These are phyloP conservation scores for Kodamaea suecica DNA, from an alignment of 1,139 yeast species.

Conservation along the genomic window DNA sequence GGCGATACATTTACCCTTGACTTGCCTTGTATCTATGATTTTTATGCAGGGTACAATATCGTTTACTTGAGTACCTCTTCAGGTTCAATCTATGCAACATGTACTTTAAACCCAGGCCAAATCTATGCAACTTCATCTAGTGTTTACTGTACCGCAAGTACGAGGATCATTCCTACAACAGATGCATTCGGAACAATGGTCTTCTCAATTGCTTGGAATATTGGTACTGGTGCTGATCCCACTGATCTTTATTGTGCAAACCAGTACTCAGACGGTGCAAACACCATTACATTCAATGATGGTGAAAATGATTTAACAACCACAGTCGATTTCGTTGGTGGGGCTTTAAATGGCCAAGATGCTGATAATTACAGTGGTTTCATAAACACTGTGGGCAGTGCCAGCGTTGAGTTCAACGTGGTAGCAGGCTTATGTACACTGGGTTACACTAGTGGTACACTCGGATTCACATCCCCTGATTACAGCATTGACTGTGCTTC, in stretches of 20 bases:
- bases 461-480: too few relatives aligned
- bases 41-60: slow-evolving; percentile 20
- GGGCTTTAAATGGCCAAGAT: slow-evolving; percentile 2
- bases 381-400: slow-evolving; percentile 13
- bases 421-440: slow-evolving; percentile 21
- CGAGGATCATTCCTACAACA: neutral
- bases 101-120: slow-evolving; percentile 25
- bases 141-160: neutral
- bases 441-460: slow-evolving; percentile 24
- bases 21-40: slow-evolving; percentile 29
- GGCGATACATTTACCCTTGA: slow-evolving; percentile 26
- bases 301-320: slow-evolving; percentile 20
- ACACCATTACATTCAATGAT: slow-evolving; percentile 24
- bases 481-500: too few relatives aligned
- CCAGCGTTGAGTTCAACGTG: slow-evolving; percentile 15
- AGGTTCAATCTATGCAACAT: slow-evolving; percentile 23
- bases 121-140: slow-evolving; percentile 16
- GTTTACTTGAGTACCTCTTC: slow-evolving; percentile 18
- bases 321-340: slow-evolving; percentile 14
- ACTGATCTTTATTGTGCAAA: slow-evolving; percentile 21
- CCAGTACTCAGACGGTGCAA: slow-evolving; percentile 20
- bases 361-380: slow-evolving; percentile 4
- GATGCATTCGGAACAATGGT: slow-evolving; percentile 18
- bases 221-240: slow-evolving; percentile 20
- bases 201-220: slow-evolving; percentile 26